Base-by-base conservation (phyloP, 2,329 filamentous ascomycete species). In the Didymella sp. region DNA sequence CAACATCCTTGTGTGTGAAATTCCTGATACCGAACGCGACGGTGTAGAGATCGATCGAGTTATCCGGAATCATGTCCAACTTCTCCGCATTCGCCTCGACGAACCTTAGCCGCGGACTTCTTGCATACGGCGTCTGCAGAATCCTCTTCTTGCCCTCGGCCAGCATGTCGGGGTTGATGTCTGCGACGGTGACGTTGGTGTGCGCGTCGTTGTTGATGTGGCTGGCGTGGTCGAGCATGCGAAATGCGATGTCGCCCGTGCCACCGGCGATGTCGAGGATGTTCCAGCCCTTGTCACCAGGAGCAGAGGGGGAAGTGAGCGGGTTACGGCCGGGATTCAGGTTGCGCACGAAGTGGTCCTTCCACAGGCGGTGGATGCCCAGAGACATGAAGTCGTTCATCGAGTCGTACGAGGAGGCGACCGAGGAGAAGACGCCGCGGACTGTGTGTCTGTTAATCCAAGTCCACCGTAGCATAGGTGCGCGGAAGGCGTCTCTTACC, bases 361-460 rank as follows among this genome's bases (percentile, higher is more conserved):
- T 99, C 95, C 95, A 99, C 33, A 99, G 81, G 40, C 95, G 90
- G 77, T 99, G 95, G 79, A 96, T 93, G 52, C 95, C 95, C 44
- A 99, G 86, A 7, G 95, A 98, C 95, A 99, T 99, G 66, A 98
- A 85, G 77, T 99, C 95, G 80, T 99, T 99, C 95, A 99, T 99
- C 61, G 89, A 89, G 78, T 99, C 95, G 79, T 99, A 99, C 17
- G 90, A 92, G 61, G 91, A 88, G 66, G 95, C 95, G 37, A 99
- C 95, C 65, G 90, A 97, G 77, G 91, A 94, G 81, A 99, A 99
- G 56, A 99, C 95, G 38, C 86, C 87, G 58, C 90, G 90, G 37
- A 97, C 93, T 83, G 80, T 79, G 22, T 40, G 59, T 1, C 13
- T 1, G 4, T 69, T 41, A 62, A 57, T 19, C n/a, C n/a, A n/a